Percentiles rank a stretch among this genome's conserved stretches.
These are phyloP conservation scores for Ganoderma meredithae DNA, from an alignment of 1,284 basidiomycete genomes.

Conservation along the genomic window DNA sequence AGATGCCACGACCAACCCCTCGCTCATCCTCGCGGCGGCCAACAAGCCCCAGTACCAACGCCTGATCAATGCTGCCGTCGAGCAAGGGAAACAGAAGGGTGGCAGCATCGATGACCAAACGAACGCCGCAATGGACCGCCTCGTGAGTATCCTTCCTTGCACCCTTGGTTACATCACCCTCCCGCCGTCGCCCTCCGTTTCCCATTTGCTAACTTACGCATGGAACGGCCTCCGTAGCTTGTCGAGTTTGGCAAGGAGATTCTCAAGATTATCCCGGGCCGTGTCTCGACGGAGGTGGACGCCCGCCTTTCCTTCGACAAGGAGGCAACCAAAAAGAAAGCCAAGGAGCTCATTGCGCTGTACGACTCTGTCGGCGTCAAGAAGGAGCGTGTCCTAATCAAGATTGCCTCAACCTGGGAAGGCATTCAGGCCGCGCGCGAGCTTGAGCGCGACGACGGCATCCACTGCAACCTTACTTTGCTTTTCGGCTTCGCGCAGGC, in stretches of 20 bases:
- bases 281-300: slow-evolving; percentile 99
- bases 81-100: slow-evolving; percentile 85
- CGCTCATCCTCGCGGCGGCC: slow-evolving; percentile 91
- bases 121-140: slow-evolving; percentile 85
- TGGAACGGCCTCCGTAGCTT: slow-evolving; percentile 57
- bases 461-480: slow-evolving; percentile 99
- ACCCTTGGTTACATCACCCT: not conserved
- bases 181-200: not conserved
- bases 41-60: slow-evolving; percentile 88
- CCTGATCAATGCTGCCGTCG: slow-evolving; percentile 86
- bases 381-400: slow-evolving; percentile 96
- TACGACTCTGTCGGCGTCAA: slow-evolving; percentile 92
- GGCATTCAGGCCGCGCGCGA: slow-evolving; percentile 98
- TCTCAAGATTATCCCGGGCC: slow-evolving; percentile 94
- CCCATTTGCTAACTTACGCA: slow-evolving; percentile 4
- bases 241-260: slow-evolving; percentile 98
- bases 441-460: slow-evolving; percentile 91
- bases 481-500: slow-evolving; percentile 99
- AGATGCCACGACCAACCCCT: slow-evolving; percentile 97
- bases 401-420: slow-evolving; percentile 99
- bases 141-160: slow-evolving; percentile 58
- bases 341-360: slow-evolving; percentile 91
- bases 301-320: slow-evolving; percentile 97
- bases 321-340: slow-evolving; percentile 91
- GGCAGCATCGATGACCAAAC: slow-evolving; percentile 76